Base-by-base conservation (phyloP, 2,329 filamentous ascomycete species). In the Xylariaceae sp. region DNA sequence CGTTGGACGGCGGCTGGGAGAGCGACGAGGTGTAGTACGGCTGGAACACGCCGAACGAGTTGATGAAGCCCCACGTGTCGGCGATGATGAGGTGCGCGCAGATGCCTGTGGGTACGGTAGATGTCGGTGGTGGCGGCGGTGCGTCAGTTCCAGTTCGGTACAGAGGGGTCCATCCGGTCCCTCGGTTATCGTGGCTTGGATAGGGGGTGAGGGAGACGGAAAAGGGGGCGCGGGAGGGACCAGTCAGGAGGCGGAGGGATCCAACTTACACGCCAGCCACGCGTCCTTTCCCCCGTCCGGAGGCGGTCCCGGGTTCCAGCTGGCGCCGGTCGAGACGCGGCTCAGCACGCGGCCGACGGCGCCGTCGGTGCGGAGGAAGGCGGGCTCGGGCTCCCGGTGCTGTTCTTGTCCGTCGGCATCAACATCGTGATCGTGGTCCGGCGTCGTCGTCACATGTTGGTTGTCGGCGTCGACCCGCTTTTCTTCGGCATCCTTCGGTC, bases 31-130 rank as follows among this genome's bases (percentile, higher is more conserved):
- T 10, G 50, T 75, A 75, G 55, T 75, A 73, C 0, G 65, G 54
- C 38, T 76, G 68, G 44, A 73, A 76, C 4, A 67, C 56, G n/a
- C 71, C 70, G 38, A 74, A 76, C 2, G 68, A 71, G 52, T 68
- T 72, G 43, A 72, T 63, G 43, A 68, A 63, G 21, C 72, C 72
- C 68, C 70, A 73, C 2, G 68, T 71, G 41, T 68, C 68, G 58
- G 67, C 65, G 28, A 72, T 58, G 13, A 67, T 57, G 2, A 73
- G 45, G 43, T 73, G 69, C 0, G 50, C 56, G 28, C 58, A 57
- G 6, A 58, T 37, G 18, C 58, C 63, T 61, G 19, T 5, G 3
- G 17, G n/a, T n/a, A n/a, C n/a, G n/a, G n/a, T n/a, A n/a, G n/a
- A n/a, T n/a, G n/a, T n/a, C n/a, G n/a, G n/a, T n/a, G n/a, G n/a